Evolutionary conservation across 2,329 filamentous ascomycete species (phyloP).

Genomic region (Thyridium curvatum): DNA sequence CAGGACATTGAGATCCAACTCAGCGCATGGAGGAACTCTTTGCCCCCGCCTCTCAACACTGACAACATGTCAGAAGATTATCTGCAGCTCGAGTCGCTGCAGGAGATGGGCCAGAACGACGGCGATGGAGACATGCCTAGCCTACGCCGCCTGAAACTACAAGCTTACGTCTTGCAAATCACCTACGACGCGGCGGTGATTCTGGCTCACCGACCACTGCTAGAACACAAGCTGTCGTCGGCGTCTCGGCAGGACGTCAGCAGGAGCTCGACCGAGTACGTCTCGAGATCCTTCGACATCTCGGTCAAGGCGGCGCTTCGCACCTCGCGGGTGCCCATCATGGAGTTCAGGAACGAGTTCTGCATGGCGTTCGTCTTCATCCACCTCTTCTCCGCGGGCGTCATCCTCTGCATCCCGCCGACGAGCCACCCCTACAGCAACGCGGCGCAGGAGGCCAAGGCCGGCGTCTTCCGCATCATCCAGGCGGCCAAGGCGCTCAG

Average conservation of each 20-base stretch:
- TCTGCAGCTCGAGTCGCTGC: not conserved
- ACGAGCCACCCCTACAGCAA: conserved; percentile 18
- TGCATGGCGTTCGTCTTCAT: conserved; percentile 10
- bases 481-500: conserved; percentile 13
- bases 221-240: conserved; percentile 12
- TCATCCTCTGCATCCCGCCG: conserved; percentile 20
- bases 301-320: conserved; percentile 19
- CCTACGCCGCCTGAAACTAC: conserved; percentile 5
- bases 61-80: conserved; percentile 2
- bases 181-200: conserved; percentile 15
- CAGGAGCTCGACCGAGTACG: not conserved
- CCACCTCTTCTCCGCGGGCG: conserved; percentile 13
- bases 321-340: conserved; percentile 18
- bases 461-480: conserved; percentile 20
- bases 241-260: conserved; percentile 3
- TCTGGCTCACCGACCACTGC: conserved; percentile 11
- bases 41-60: conserved; percentile 6
- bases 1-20: conserved; percentile 7
- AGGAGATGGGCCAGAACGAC: not conserved
- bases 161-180: conserved; percentile 11
- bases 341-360: conserved; percentile 16
- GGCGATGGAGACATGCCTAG: not conserved
- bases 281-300: conserved; percentile 8
- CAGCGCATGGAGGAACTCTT: conserved; percentile 7
- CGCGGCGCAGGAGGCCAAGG: conserved; percentile 19